Percentiles rank a stretch among this genome's conserved stretches.
Conservation (phyloP, 2,329 filamentous ascomycete species). For the Colletotrichum phormii region DNA sequence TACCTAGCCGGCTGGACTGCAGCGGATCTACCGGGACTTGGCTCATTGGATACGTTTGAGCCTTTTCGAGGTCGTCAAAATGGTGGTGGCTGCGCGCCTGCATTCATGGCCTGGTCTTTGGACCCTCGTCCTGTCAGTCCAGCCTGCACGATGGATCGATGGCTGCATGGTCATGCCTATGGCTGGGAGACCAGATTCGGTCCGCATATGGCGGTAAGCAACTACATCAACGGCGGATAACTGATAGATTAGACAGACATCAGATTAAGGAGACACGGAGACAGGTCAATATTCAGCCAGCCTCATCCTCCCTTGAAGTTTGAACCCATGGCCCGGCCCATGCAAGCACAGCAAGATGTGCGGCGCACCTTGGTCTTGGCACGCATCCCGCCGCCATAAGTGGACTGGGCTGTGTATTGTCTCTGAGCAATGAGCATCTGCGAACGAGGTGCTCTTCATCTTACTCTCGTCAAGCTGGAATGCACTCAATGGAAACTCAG, state of each 20-base stretch:
- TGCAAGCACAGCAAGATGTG: not conserved
- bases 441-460: not conserved
- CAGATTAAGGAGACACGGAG: not conserved
- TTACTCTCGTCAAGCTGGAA: not conserved
- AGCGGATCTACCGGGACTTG: slow-evolving; percentile 34
- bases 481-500: slow-evolving; percentile 1
- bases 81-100: slow-evolving; percentile 15
- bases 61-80: not conserved
- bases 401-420: slow-evolving; percentile 4
- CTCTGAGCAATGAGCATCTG: not conserved
- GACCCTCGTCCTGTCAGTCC: slow-evolving; percentile 7
- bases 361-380: not conserved
- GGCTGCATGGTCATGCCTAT: not conserved
- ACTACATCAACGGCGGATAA: not conserved
- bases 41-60: not conserved
- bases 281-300: not conserved
- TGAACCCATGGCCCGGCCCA: not conserved
- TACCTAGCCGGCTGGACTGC: slow-evolving; percentile 6
- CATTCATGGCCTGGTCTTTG: not conserved
- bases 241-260: not conserved
- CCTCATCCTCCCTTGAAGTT: slow-evolving; percentile 12
- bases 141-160: not conserved
- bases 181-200: too few species aligned
- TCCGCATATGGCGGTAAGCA: slow-evolving; percentile 11
- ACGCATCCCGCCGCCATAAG: not conserved